Evolutionary conservation across 306 rosid species (phyloP).

Genomic region (Oxytropis ochrocephala): DNA sequence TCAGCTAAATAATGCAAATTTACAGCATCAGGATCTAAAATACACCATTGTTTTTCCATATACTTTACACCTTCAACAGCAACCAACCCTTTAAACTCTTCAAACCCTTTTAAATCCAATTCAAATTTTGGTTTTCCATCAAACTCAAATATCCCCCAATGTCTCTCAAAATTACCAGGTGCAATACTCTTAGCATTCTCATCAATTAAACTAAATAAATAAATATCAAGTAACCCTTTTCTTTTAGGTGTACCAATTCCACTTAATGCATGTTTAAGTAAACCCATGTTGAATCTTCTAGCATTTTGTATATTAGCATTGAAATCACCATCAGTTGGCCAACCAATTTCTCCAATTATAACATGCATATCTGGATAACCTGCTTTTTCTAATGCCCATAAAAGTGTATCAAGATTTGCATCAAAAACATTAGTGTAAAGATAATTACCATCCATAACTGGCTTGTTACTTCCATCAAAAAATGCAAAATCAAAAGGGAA

Average conservation of each 20-base stretch:
- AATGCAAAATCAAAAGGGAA: slow-evolving; percentile 88
- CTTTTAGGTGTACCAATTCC: slow-evolving; percentile 77
- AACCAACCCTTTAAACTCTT: slow-evolving; percentile 34
- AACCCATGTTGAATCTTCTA: slow-evolving; percentile 59
- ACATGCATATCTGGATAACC: slow-evolving; percentile 60
- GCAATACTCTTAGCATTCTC: slow-evolving; percentile 64
- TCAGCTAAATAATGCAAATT: slow-evolving; percentile 38
- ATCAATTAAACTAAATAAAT: slow-evolving; percentile 64
- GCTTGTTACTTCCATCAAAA: slow-evolving; percentile 60
- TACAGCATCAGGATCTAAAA: slow-evolving; percentile 47
- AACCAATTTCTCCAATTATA: slow-evolving; percentile 72
- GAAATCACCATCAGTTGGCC: slow-evolving; percentile 77
- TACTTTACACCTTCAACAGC: slow-evolving; percentile 65
- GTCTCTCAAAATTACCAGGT: slow-evolving; percentile 83
- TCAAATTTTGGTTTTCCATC: slow-evolving; percentile 93
- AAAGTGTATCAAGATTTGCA: slow-evolving; percentile 73
- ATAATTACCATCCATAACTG: slow-evolving; percentile 52
- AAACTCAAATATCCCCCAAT: slow-evolving; percentile 86
- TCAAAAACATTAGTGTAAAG: slow-evolving; percentile 61
- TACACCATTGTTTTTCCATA: slow-evolving; percentile 58
- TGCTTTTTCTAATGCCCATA: slow-evolving; percentile 65
- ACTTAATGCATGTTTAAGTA: slow-evolving; percentile 48
- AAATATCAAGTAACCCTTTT: slow-evolving; percentile 50
- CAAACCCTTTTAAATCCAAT: slow-evolving; percentile 47
- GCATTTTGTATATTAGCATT: slow-evolving; percentile 55